Percentiles rank a stretch among this genome's conserved stretches.
phyloP scores from a whole-genome alignment of 371 early-diverging fungal genomes.

The Mucor ambiguus region DNA sequence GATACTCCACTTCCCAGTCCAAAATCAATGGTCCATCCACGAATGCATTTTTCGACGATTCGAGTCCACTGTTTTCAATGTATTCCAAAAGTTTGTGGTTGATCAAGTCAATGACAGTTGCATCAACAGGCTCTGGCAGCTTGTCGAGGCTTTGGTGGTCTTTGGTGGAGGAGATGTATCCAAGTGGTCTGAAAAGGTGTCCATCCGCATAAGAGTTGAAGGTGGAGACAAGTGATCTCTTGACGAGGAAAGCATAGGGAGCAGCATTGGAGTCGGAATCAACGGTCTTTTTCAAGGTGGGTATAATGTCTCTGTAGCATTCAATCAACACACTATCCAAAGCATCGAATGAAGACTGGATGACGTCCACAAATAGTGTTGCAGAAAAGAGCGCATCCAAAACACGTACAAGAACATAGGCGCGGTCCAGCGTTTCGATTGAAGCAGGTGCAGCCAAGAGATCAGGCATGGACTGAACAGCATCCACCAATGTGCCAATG shows the following conservation, averaged over 20 bases:
- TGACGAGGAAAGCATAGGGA: conserved; percentile 24
- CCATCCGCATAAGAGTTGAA: conserved; percentile 31
- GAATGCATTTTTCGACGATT: conserved; percentile 43
- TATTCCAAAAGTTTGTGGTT: conserved; percentile 43
- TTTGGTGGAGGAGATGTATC: conserved; percentile 28
- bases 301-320: conserved; percentile 9
- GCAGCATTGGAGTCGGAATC: not conserved
- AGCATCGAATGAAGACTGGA: not conserved
- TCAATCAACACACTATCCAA: conserved; percentile 18
- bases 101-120: conserved; percentile 34
- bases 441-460: conserved; percentile 11
- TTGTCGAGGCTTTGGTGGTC: conserved; percentile 8
- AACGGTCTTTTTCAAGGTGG: conserved; percentile 8
- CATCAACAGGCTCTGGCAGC: not conserved
- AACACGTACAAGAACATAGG: conserved; percentile 17
- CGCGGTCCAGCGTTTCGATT: conserved; percentile 1
- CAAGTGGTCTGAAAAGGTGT: conserved; percentile 34
- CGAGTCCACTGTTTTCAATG: conserved; percentile 52
- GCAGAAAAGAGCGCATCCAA: conserved; percentile 32
- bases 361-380: not conserved
- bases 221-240: conserved; percentile 30
- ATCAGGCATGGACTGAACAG: conserved; percentile 37
- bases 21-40: conserved; percentile 76
- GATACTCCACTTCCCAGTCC: conserved; percentile 76
- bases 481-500: conserved; percentile 33